These are phyloP conservation scores for Colletotrichum caudatum DNA, from an alignment of 2,329 filamentous ascomycete species.

Conservation along the genomic window DNA sequence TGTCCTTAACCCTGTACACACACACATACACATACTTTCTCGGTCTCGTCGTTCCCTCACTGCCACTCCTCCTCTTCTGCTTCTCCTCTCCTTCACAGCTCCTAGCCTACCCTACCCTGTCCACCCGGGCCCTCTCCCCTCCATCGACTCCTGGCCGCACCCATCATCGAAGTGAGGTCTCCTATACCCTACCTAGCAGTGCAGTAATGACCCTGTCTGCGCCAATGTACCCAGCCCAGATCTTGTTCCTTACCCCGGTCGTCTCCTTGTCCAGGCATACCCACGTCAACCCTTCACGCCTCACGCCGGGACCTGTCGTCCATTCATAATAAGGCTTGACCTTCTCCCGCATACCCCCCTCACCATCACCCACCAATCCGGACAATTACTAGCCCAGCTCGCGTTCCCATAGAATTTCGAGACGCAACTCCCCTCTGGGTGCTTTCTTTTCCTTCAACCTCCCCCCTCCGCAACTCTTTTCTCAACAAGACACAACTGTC, in stretches of 20 bases:
- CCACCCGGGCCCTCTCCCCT: constrained; percentile 29
- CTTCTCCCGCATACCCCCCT: constrained; percentile 41
- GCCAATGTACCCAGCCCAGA: constrained; percentile 39
- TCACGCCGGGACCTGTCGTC: constrained; percentile 41
- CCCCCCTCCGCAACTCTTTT: constrained; percentile 25
- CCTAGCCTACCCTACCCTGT: constrained; percentile 26
- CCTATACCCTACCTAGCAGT: constrained; percentile 25
- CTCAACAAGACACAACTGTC: constrained; percentile 19
- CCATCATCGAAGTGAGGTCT: constrained; percentile 39
- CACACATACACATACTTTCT: not conserved
- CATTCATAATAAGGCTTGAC: constrained; percentile 43
- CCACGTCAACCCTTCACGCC: constrained; percentile 42
- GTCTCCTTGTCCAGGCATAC: constrained; percentile 34
- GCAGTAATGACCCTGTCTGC: constrained; percentile 41
- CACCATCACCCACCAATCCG: constrained; percentile 41
- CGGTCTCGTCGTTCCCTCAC: not conserved
- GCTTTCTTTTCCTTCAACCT: constrained; percentile 40
- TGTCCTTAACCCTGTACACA: constrained; percentile 16
- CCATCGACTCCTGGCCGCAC: constrained; percentile 37
- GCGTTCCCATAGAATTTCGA: constrained; percentile 41
- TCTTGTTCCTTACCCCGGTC: constrained; percentile 41
- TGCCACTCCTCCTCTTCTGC: constrained; percentile 11
- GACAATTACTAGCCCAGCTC: constrained; percentile 29
- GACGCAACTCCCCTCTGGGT: constrained; percentile 39
- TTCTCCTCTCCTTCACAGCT: constrained; percentile 24